A percentile compares a stretch with the other conserved stretches of the same genome.
These are phyloP conservation scores for Ceratocystis variospora DNA, from an alignment of 2,329 filamentous ascomycete genomes.

Conservation along the genomic window DNA sequence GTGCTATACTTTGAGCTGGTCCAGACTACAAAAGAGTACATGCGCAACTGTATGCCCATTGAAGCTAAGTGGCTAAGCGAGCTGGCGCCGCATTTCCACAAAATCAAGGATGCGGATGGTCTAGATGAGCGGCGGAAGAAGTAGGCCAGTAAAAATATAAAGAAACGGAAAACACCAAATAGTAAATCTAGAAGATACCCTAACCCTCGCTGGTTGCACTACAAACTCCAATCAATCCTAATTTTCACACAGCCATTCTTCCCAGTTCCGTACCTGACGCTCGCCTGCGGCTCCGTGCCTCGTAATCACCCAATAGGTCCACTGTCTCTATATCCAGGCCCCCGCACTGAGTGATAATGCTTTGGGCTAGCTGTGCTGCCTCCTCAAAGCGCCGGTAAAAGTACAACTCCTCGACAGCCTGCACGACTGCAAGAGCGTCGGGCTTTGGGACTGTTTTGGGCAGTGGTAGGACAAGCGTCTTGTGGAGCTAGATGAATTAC, in stretches of 20 bases:
- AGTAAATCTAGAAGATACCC: neutral
- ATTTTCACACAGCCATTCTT: neutral
- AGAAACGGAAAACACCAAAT: neutral
- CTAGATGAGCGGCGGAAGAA: constrained; percentile 52
- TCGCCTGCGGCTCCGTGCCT: neutral
- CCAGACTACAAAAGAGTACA: constrained; percentile 79
- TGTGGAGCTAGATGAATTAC: neutral
- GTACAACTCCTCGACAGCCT: constrained; percentile 46
- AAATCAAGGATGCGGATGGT: constrained; percentile 74
- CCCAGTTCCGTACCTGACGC: neutral
- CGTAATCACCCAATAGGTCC: constrained; percentile 30
- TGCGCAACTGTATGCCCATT: constrained; percentile 74
- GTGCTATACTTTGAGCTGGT: constrained; percentile 79
- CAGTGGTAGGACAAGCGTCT: constrained; percentile 28
- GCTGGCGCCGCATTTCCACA: constrained; percentile 88
- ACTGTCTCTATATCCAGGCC: constrained; percentile 34
- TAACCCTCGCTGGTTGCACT: constrained; percentile 1
- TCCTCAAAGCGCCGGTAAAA: constrained; percentile 37
- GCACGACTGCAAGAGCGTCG: constrained; percentile 36
- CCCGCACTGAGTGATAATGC: constrained; percentile 24
- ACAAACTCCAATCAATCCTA: neutral
- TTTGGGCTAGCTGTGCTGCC: constrained; percentile 30
- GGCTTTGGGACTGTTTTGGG: constrained; percentile 30
- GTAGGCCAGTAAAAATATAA: constrained; percentile 19
- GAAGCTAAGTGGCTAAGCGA: constrained; percentile 76